phyloP scores from a whole-genome alignment of 768 basidiomycete species.

The Boletales sp. region DNA sequence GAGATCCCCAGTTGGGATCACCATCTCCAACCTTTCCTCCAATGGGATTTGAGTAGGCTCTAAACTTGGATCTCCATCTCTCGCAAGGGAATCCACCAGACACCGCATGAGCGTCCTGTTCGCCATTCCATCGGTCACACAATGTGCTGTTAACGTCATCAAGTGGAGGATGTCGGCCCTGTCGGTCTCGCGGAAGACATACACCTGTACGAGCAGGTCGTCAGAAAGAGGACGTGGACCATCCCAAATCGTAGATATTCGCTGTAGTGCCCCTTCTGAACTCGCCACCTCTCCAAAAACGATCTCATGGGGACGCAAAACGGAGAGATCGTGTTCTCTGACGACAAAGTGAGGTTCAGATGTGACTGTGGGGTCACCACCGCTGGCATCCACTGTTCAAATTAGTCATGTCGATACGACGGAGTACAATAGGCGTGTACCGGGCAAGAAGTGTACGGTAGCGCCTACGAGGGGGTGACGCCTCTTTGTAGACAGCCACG shows the following conservation, averaged over 20 bases:
- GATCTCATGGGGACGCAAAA: slow-evolving; percentile 36
- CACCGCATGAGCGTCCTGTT: slow-evolving; percentile 39
- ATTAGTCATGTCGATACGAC: not conserved
- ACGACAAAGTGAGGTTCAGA: slow-evolving; percentile 36
- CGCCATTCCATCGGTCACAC: slow-evolving; percentile 48
- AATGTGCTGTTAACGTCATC: slow-evolving; percentile 43
- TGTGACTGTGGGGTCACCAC: not conserved
- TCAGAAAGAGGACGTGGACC: slow-evolving; percentile 38
- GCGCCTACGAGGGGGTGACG: not conserved
- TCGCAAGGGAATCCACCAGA: slow-evolving; percentile 43
- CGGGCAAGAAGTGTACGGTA: not conserved
- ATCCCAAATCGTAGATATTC: slow-evolving; percentile 29
- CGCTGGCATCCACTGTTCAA: not conserved
- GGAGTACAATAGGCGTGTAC: not conserved
- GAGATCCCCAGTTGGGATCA: slow-evolving; percentile 29
- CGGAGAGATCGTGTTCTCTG: slow-evolving; percentile 32
- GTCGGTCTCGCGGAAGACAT: slow-evolving; percentile 35
- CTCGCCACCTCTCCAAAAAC: slow-evolving; percentile 32
- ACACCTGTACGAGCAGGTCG: slow-evolving; percentile 39
- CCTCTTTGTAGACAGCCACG: slow-evolving; percentile 2
- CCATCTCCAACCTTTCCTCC: slow-evolving; percentile 39
- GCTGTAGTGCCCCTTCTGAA: slow-evolving; percentile 30
- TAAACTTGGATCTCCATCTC: not conserved
- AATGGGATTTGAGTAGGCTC: slow-evolving; percentile 23
- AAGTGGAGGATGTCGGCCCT: slow-evolving; percentile 36